Evolutionary conservation across 2,329 filamentous ascomycete genomes (phyloP).

Genomic region (Aspergillus fumigatiaffinis): DNA sequence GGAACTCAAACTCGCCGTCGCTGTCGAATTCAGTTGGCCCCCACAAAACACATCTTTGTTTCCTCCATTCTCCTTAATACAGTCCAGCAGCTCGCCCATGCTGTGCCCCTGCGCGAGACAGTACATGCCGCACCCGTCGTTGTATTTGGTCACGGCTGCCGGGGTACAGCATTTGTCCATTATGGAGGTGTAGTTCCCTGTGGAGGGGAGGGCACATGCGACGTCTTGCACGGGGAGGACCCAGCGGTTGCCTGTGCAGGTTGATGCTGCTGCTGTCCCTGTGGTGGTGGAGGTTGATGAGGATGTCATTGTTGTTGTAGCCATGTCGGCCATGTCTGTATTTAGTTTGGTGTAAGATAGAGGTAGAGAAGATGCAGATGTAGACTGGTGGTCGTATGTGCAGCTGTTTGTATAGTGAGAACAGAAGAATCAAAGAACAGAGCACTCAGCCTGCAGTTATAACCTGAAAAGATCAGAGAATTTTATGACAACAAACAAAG

Average conservation of each 20-base stretch:
- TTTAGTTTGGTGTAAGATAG: too few species aligned
- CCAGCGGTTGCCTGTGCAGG: conserved; percentile 33
- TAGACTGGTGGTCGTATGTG: too few species aligned
- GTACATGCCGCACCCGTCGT: conserved; percentile 49
- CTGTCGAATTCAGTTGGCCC: conserved; percentile 33
- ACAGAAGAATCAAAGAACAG: not conserved
- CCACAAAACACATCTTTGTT: conserved; percentile 45
- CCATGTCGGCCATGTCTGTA: too few species aligned
- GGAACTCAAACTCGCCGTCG: conserved; percentile 27
- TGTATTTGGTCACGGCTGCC: conserved; percentile 45
- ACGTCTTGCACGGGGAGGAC: conserved; percentile 44
- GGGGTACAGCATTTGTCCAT: conserved; percentile 46
- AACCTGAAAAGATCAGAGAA: too few species aligned
- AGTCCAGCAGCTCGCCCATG: conserved; percentile 34
- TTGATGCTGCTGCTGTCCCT: not conserved
- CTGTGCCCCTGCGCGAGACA: conserved; percentile 44
- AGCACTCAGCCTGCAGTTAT: too few species aligned
- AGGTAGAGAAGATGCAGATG: too few species aligned
- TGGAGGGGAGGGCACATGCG: conserved; percentile 43
- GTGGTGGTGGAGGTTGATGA: too few species aligned
- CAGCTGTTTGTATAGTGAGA: not conserved
- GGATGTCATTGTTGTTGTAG: too few species aligned
- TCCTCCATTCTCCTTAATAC: conserved; percentile 41
- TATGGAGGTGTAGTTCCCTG: conserved; percentile 41
- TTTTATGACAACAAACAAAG: not conserved